Base-by-base conservation (phyloP, 116 monocot genomes). In the Phalaenopsis hybrid region DNA sequence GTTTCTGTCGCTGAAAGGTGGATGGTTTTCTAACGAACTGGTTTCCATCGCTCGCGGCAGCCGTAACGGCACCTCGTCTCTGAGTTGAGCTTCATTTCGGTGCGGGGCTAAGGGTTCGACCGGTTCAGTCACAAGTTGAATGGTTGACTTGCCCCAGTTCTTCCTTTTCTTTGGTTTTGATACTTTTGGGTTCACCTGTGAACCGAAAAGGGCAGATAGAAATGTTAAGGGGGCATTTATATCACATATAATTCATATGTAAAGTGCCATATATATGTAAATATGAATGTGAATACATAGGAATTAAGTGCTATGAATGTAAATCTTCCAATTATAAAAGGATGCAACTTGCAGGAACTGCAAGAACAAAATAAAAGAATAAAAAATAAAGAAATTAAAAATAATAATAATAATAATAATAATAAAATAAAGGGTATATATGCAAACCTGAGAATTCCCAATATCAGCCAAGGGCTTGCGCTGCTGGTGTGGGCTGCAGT, bases 381-480 rank as follows among this genome's bases (percentile, higher is more conserved):
- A 41, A 41, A 41, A 41, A 3, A 41, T 11, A 70, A 70, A 70
- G 31, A 31, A 31, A 31, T 28, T 28, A 31, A 31, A 31, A 31
- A 31, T n/a, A 37, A 37, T 37, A 41, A 41, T 28, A 28, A 28
- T 28, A 28, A 28, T 28, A 28, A 28, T 28, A 28, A 28, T 28
- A 4, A 41, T 0, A 41, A 41, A 41, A 0, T 0, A 0, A 8
- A 48, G 48, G 48, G 37, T 20, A 18, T 8, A 33, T 63, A 78
- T 41, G 79, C 67, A 49, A 89, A 93, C 97, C 91, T 46, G 73
- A 45, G 76, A 86, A 70, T 98, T 98, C 1, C 93, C 98, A 72
- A 98, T 95, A 50, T 98, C 93, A 21, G 91, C 87, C 13, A 98
- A 76, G 13, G 98, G 87, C 78, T 83, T 94, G 76, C 98, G 90